Evolutionary conservation across 805 yeast genomes (phyloP), one percentile per base, ranked within the genome.

Genomic region (Isabelozyma heimii): DNA sequence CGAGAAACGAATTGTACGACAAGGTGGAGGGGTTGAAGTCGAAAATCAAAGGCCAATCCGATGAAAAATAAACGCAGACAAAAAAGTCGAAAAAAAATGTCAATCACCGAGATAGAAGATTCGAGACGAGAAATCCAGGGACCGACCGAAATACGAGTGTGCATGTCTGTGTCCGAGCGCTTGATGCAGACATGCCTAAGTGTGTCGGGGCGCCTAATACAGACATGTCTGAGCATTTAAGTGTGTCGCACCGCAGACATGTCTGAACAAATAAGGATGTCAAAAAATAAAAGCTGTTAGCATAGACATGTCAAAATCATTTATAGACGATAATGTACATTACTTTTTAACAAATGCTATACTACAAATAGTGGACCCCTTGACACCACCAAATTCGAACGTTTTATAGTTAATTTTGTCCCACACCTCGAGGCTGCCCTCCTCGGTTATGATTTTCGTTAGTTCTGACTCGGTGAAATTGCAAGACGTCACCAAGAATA

Each of bases 381-480:
- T 79, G 5, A 78, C 81, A 8, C 99, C 99, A 2, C 97, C 97
- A 67, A 91, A 92, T 63, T 86, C 81, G 62, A 90, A 90, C 6
- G 81, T 76, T 8, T 97, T 97, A 65, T 94, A 92, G 10, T 80
- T 67, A 43, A 92, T 81, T 16, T 75, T 75, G 54, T 82, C 80
- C 87, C 89, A 88, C 3, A 80, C 79, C 57, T 70, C 65, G 49
- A 89, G 70, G 13, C 70, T 55, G 10, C 65, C 69, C 35, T 76
- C 73, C 3, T 62, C 55, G 2, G 85, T 72, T 37, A 84, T 75
- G 39, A 87, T 74, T 24, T 68, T 67, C 2, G 73, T 73, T 45
- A 94, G 76, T 63, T 94, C 99, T 0, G 72, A 69, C 59, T 88
- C 87, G 0, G 98, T 92, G 65, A 94, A 94, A 65, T 94, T 94